Conservation (phyloP, 2,329 filamentous ascomycete species). For the Grosmannia clavigera region DNA sequence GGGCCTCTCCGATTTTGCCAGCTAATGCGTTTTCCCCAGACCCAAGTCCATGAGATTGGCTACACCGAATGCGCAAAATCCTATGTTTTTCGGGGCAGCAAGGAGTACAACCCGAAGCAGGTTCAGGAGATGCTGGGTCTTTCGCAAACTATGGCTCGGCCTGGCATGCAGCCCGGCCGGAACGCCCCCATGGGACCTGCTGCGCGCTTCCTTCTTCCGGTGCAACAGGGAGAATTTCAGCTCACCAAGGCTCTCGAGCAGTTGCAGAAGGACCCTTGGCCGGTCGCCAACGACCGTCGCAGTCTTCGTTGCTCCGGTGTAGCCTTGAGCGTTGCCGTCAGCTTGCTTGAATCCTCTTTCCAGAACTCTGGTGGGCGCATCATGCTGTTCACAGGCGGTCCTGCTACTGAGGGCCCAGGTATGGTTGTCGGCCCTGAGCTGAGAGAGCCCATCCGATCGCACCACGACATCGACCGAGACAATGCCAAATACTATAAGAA, state of each 20-base stretch:
- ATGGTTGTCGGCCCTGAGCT: conserved; percentile 95
- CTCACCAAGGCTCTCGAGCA: conserved; percentile 92
- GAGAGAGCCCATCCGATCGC: conserved; percentile 90
- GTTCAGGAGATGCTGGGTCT: conserved; percentile 99
- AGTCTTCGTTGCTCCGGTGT: conserved; percentile 88
- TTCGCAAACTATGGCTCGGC: conserved; percentile 57
- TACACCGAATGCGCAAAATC: conserved; percentile 98
- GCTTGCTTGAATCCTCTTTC: conserved; percentile 86
- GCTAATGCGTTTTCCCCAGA: conserved; percentile 30
- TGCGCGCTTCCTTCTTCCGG: conserved; percentile 81
- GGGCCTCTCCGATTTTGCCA: conserved; percentile 23
- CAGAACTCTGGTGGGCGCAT: conserved; percentile 90
- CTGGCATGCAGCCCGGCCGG: conserved; percentile 62
- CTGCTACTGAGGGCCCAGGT: conserved; percentile 89
- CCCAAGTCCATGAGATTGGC: conserved; percentile 94
- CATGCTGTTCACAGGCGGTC: conserved; percentile 93
- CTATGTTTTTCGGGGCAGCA: conserved; percentile 94
- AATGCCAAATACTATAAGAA: conserved; percentile 99
- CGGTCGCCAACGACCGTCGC: conserved; percentile 84
- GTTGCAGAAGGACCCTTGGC: conserved; percentile 94
- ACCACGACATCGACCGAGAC: conserved; percentile 97
- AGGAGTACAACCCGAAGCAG: conserved; percentile 96
- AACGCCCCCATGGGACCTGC: conserved; percentile 62
- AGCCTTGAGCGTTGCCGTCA: conserved; percentile 88
- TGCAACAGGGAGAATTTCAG: conserved; percentile 93